phyloP scores from a whole-genome alignment of 768 basidiomycete species.

The Boletus vermiculosoides region DNA sequence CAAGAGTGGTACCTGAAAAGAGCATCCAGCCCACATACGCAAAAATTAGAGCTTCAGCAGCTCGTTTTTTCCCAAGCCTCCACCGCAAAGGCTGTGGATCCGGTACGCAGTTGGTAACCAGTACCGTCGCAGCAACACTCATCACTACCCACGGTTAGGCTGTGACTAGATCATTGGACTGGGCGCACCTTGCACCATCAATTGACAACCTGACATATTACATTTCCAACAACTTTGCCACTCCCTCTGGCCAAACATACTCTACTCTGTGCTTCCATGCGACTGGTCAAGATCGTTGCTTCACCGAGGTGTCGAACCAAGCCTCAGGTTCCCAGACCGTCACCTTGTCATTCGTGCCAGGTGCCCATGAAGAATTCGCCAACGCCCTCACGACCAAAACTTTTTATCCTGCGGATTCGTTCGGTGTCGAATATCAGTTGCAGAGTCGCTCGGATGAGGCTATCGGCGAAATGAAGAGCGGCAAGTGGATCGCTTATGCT shows the following conservation, averaged over 20 bases:
- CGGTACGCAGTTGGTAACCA: constrained; percentile 26
- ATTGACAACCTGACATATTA: constrained; percentile 49
- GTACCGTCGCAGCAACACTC: not conserved
- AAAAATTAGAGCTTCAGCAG: constrained; percentile 70
- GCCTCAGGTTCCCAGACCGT: constrained; percentile 41
- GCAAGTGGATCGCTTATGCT: constrained; percentile 90
- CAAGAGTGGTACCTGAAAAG: constrained; percentile 50
- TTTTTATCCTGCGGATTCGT: constrained; percentile 34
- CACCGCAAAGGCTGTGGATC: constrained; percentile 34
- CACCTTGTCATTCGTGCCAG: constrained; percentile 52
- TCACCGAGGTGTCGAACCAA: constrained; percentile 38
- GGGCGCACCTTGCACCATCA: constrained; percentile 43
- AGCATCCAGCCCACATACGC: constrained; percentile 27
- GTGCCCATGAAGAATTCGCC: constrained; percentile 51
- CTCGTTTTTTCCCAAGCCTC: constrained; percentile 58
- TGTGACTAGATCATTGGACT: constrained; percentile 32
- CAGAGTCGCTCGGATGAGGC: constrained; percentile 46
- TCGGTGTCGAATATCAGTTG: constrained; percentile 49
- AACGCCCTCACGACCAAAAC: constrained; percentile 35
- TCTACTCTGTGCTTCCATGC: constrained; percentile 50
- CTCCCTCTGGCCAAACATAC: constrained; percentile 47
- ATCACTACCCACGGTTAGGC: constrained; percentile 22
- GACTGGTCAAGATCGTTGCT: constrained; percentile 34
- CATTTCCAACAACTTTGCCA: constrained; percentile 41
- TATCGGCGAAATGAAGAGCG: constrained; percentile 73